Evolutionary conservation across 208 protist species (phyloP).

Genomic region (Leishmania tarentolae): DNA sequence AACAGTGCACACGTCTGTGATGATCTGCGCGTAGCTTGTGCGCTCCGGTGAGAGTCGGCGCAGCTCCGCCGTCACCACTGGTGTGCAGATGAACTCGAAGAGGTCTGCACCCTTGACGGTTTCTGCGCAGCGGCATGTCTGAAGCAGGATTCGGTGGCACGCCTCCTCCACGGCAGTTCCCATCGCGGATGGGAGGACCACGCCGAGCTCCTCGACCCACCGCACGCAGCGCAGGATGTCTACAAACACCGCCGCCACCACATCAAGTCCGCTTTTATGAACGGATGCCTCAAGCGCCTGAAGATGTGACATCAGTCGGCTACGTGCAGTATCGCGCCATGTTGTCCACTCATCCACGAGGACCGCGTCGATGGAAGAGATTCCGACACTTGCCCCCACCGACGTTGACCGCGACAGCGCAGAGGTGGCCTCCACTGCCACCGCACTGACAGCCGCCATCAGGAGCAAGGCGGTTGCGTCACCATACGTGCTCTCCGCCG

Average conservation of each 20-base stretch:
- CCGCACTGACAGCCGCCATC: conserved; percentile 16
- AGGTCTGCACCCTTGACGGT: neutral
- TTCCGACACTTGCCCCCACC: neutral
- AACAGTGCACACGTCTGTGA: conserved; percentile 37
- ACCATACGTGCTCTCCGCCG: neutral
- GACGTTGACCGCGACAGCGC: neutral
- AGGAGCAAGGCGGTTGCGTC: conserved; percentile 18
- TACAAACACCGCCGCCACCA: conserved; percentile 4
- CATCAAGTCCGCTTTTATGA: neutral
- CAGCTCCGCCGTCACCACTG: conserved; percentile 20
- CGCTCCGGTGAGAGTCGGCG: conserved; percentile 20
- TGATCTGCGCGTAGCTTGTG: conserved; percentile 29
- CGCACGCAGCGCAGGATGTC: conserved; percentile 25
- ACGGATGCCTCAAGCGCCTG: neutral
- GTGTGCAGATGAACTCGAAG: conserved; percentile 19
- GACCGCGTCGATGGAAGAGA: neutral
- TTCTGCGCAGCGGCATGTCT: conserved; percentile 7
- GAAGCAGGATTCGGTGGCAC: conserved; percentile 16
- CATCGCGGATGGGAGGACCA: conserved; percentile 15
- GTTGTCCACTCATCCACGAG: conserved; percentile 7
- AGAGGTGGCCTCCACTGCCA: conserved; percentile 21
- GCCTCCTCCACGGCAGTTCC: neutral
- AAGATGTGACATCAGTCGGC: neutral
- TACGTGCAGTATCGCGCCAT: conserved; percentile 15
- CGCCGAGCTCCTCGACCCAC: conserved; percentile 25